Conservation (phyloP, 2,329 filamentous ascomycete species). For the Diaporthe citrichinensis region DNA sequence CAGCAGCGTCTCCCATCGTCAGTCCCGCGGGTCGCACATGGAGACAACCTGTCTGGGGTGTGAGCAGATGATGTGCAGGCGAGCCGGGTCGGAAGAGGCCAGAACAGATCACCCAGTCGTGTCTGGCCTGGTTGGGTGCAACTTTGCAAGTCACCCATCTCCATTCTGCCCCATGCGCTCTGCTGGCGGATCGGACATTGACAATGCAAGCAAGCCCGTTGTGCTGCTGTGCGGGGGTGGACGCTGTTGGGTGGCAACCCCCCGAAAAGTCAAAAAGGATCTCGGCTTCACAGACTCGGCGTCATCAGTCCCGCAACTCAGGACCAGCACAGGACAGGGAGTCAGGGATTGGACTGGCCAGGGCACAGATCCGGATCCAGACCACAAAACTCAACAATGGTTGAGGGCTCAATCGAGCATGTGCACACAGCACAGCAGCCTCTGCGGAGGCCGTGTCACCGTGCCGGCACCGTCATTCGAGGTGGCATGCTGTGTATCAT, state of each 20-base stretch:
- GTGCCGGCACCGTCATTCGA: constrained; percentile 15
- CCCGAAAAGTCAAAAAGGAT: constrained; percentile 30
- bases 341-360: not conserved
- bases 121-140: constrained; percentile 2
- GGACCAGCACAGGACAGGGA: constrained; percentile 8
- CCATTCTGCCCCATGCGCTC: constrained; percentile 26
- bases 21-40: constrained; percentile 8
- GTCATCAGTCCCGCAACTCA: constrained; percentile 37
- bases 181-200: constrained; percentile 31
- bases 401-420: constrained; percentile 2
- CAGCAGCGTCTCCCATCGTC: constrained; percentile 1
- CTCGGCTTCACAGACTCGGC: constrained; percentile 34
- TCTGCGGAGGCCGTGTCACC: constrained; percentile 30
- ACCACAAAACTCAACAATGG: not conserved
- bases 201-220: constrained; percentile 29
- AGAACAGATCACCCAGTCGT: constrained; percentile 30
- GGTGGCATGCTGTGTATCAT: not conserved
- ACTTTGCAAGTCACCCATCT: not conserved
- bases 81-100: constrained; percentile 17
- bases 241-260: constrained; percentile 31
- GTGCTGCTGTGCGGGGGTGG: constrained; percentile 33
- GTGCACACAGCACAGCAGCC: not conserved
- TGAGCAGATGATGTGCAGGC: constrained; percentile 26
- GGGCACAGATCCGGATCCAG: constrained; percentile 32
- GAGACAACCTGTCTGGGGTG: not conserved